A percentile compares a stretch with the other conserved stretches of the same genome.
phyloP scores from a whole-genome alignment of 305 asterid species.

The Euphrasia arctica region DNA sequence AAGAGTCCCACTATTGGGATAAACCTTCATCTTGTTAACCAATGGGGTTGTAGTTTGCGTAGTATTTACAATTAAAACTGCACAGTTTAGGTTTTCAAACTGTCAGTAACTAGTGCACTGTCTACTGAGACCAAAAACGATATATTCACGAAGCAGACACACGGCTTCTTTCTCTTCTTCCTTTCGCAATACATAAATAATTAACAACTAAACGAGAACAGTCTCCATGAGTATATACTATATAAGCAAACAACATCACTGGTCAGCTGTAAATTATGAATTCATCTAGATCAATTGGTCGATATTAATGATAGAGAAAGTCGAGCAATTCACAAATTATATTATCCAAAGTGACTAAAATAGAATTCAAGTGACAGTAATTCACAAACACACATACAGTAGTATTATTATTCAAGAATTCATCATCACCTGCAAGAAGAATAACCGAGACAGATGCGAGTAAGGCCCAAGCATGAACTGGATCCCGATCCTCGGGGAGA shows the following conservation, averaged over 20 bases:
- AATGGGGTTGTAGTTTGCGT: slow-evolving; percentile 43
- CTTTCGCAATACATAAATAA: too few relatives aligned
- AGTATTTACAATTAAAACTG: slow-evolving; percentile 71
- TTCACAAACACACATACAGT: too few relatives aligned
- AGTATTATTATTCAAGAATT: too few relatives aligned
- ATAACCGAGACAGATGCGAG: slow-evolving; percentile 50
- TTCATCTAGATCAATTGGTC: slow-evolving; percentile 1
- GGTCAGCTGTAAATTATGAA: slow-evolving; percentile 9
- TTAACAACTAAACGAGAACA: too few relatives aligned
- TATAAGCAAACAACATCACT: background rate
- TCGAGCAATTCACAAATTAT: too few relatives aligned
- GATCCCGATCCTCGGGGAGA: slow-evolving; percentile 97
- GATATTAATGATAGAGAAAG: slow-evolving; percentile 8
- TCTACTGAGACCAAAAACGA: too few relatives aligned
- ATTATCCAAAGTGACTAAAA: too few relatives aligned
- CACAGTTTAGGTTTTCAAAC: too few relatives aligned
- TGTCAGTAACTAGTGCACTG: too few relatives aligned
- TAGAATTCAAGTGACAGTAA: too few relatives aligned
- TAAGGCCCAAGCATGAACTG: slow-evolving; percentile 73
- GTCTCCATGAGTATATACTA: background rate
- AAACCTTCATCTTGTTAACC: slow-evolving; percentile 60
- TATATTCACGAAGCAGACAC: slow-evolving; percentile 15
- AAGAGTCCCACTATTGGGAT: slow-evolving; percentile 74
- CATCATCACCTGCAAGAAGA: slow-evolving; percentile 65
- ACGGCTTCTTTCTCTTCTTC: too few relatives aligned